Evolutionary conservation across 2,329 filamentous ascomycete genomes (phyloP), one percentile per base, ranked within the genome.

Genomic region (Hyphodiscus sp.): DNA sequence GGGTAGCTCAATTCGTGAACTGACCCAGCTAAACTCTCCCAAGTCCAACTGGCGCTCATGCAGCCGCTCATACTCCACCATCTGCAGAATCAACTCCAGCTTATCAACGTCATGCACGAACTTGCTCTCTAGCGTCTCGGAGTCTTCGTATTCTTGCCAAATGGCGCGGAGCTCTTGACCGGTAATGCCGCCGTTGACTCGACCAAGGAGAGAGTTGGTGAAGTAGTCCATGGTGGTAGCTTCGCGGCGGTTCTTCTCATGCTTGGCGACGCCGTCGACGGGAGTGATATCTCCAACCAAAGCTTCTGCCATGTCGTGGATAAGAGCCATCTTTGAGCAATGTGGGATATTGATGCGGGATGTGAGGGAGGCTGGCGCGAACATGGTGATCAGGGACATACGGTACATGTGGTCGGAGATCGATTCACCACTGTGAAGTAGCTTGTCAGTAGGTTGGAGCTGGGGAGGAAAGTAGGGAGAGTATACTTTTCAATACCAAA

Each of bases 371-470:
- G 88, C 78, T 1, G 94, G 92, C 2, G 90, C 91, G 60, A 96
- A 82, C 85, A 99, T 89, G 59, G 89, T 91, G 70, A 99, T 90
- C 62, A 99, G 81, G 48, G 91, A 90, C 94, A 99, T 99, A 73
- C 94, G 91, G 74, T 97, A 99, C 94, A 99, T 99, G 78, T 99
- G 94, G 74, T 99, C 94, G 51, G 89, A 81, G 67, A 99, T 96
- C 1, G 90, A 95, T 72, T 99, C 94, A 69, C 89, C 87, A 53
- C 80, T 84, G 58, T 6, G 19, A 13, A 54, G 79, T 84, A 58
- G 6, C 19, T 9, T 23, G 29, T 73, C 23, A 57, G 48, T 50
- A 41, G 42, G 41, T 6, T 45, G 33, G 19, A 29, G 2, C n/a
- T 13, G 33, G 23, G 18, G 43, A 4, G 11, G 33, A 5, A 41